Evolutionary conservation across 2,329 filamentous ascomycete genomes (phyloP), one percentile per base, ranked within the genome.

Genomic region (Cladosporium sp.): DNA sequence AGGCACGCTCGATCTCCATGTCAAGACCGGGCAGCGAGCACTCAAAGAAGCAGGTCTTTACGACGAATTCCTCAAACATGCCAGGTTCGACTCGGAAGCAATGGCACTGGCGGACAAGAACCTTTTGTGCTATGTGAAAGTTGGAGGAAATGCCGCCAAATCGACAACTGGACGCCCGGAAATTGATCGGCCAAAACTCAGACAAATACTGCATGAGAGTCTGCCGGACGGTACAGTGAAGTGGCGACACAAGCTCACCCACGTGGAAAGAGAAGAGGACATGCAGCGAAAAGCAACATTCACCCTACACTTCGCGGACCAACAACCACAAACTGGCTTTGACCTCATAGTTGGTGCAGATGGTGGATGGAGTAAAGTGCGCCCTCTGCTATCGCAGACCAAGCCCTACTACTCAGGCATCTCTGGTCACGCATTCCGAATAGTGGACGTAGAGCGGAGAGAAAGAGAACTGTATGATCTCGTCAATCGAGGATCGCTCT

Each of bases 281-380:
- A 34, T 34, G 8, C 30, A 34, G 11, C 8, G 11, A 34, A 47
- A 19, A 17, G 43, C 15, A 2, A 25, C 1, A 8, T 30, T 47
- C 25, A 62, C 51, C 3, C 59, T 73, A 54, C 54, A 67, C 50
- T 74, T 76, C 63, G 67, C 68, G 2, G 60, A 71, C 56, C 66
- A 11, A 47, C 60, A 25, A 61, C 69, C 34, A 55, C 64, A 6
- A 71, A 67, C 1, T 2, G 73, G 70, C 1, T 76, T 74, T 60
- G 73, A 78, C 61, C 65, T 79, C 11, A 66, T 78, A 25, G 72
- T 80, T 22, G 77, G 77, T 8, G 75, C 75, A 9, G 77, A 79
- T 51, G 77, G 76, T 9, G 75, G 75, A 5, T 79, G 72, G 70
- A 73, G 70, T 51, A 75, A 74, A 60, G 71, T 74, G 1, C 67